These are phyloP conservation scores for Aquilaria sinensis DNA, from an alignment of 345 rosid species.

Conservation along the genomic window DNA sequence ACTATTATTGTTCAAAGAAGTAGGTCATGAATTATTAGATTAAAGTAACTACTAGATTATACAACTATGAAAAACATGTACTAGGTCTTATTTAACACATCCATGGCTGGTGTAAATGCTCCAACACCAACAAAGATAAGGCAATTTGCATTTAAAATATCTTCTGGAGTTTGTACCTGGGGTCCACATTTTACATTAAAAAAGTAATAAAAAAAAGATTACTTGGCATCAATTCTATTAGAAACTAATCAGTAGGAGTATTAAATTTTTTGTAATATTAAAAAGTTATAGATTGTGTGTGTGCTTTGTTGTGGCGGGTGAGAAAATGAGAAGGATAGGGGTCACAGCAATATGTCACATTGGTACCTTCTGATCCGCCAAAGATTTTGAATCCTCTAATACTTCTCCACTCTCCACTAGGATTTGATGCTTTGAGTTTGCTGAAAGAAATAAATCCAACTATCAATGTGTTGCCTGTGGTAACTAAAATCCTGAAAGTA, in stretches of 20 bases:
- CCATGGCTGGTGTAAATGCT: slow-evolving; percentile 87
- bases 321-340: not conserved
- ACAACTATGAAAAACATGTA: too few species aligned
- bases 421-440: slow-evolving; percentile 34
- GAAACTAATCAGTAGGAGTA: not conserved
- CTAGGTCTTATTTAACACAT: slow-evolving; percentile 51
- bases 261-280: not conserved
- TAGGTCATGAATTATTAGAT: too few species aligned
- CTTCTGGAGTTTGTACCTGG: slow-evolving; percentile 68
- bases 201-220: too few species aligned
- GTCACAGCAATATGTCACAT: not conserved
- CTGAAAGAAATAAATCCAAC: too few species aligned
- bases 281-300: not conserved
- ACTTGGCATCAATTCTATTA: too few species aligned
- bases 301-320: not conserved
- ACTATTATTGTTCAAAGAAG: too few species aligned
- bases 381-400: slow-evolving; percentile 72
- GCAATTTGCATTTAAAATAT: slow-evolving; percentile 59
- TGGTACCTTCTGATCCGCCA: slow-evolving; percentile 75
- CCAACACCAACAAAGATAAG: slow-evolving; percentile 86
- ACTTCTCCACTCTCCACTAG: slow-evolving; percentile 51
- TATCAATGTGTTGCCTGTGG: too few species aligned
- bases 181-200: too few species aligned
- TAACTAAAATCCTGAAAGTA: too few species aligned
- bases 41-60: too few species aligned